A percentile compares a stretch with the other conserved stretches of the same genome.
These are phyloP conservation scores for Mortierella alpina DNA, from an alignment of 192 early-diverging fungal species.

Conservation along the genomic window DNA sequence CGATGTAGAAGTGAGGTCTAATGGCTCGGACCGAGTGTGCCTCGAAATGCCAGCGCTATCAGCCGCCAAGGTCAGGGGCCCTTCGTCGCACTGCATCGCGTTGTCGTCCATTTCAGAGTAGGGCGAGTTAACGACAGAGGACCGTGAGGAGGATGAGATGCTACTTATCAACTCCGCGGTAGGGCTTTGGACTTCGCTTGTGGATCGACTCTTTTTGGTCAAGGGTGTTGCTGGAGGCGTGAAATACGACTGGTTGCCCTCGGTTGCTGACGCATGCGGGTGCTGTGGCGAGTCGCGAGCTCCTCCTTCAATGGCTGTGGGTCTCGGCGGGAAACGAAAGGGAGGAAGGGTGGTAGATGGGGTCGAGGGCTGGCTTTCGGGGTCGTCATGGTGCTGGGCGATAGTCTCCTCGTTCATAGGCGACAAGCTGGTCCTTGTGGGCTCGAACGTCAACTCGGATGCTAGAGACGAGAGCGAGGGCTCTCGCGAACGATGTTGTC, in stretches of 20 bases:
- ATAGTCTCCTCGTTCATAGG: constrained; percentile 28
- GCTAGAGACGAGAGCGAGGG: constrained; percentile 41
- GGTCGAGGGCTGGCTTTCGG: neutral
- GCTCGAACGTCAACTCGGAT: constrained; percentile 47
- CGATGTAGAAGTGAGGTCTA: neutral
- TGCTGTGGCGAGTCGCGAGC: neutral
- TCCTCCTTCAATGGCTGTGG: constrained; percentile 14
- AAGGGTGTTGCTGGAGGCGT: constrained; percentile 29
- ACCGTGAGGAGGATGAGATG: neutral
- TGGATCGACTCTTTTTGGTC: constrained; percentile 10
- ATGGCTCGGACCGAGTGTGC: constrained; percentile 15
- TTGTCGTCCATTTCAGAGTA: constrained; percentile 2
- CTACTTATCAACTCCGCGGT: neutral
- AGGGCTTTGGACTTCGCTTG: neutral
- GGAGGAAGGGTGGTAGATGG: constrained; percentile 33
- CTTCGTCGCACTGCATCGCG: constrained; percentile 37
- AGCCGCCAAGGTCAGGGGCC: neutral
- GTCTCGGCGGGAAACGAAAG: constrained; percentile 35
- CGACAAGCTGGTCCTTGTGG: constrained; percentile 32
- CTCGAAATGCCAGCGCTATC: neutral
- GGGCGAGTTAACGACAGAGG: neutral
- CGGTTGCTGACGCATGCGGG: neutral
- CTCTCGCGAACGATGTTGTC: constrained; percentile 41
- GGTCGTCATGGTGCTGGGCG: neutral
- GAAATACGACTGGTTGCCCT: neutral